Evolutionary conservation across 495 filamentous ascomycete species (phyloP).

Genomic region (Penicillium maclennaniae): DNA sequence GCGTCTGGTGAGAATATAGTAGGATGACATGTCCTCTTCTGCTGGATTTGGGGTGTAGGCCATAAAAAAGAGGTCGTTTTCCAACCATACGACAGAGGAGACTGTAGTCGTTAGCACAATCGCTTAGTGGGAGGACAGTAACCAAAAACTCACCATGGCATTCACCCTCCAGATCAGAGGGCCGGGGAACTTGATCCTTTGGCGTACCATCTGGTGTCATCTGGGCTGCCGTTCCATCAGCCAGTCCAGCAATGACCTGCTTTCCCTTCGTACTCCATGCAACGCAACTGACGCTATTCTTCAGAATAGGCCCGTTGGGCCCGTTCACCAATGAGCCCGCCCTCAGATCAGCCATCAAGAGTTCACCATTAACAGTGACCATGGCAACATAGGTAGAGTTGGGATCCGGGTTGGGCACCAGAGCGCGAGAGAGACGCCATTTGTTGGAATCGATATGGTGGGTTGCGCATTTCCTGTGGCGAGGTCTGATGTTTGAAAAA

Average conservation of each 20-base stretch:
- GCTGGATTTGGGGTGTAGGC: constrained; percentile 64
- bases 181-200: constrained; percentile 75
- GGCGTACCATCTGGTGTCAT: constrained; percentile 74
- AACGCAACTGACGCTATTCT: constrained; percentile 73
- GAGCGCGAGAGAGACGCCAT: constrained; percentile 67
- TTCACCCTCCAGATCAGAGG: constrained; percentile 60
- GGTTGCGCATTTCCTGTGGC: constrained; percentile 61
- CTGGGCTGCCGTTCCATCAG: constrained; percentile 74
- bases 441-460: constrained; percentile 71
- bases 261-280: constrained; percentile 93
- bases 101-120: constrained; percentile 47
- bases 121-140: not conserved
- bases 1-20: constrained; percentile 70
- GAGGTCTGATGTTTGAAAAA: constrained; percentile 71
- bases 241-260: constrained; percentile 84
- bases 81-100: constrained; percentile 83
- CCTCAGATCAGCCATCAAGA: constrained; percentile 78
- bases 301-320: constrained; percentile 61
- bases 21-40: constrained; percentile 58
- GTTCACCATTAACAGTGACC: constrained; percentile 73
- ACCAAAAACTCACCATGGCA: constrained; percentile 56
- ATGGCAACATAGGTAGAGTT: constrained; percentile 63
- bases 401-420: constrained; percentile 76
- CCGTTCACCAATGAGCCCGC: constrained; percentile 57
- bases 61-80: constrained; percentile 78